These are phyloP conservation scores for Hamigera avellanea DNA, from an alignment of 495 filamentous ascomycete species.

Conservation along the genomic window DNA sequence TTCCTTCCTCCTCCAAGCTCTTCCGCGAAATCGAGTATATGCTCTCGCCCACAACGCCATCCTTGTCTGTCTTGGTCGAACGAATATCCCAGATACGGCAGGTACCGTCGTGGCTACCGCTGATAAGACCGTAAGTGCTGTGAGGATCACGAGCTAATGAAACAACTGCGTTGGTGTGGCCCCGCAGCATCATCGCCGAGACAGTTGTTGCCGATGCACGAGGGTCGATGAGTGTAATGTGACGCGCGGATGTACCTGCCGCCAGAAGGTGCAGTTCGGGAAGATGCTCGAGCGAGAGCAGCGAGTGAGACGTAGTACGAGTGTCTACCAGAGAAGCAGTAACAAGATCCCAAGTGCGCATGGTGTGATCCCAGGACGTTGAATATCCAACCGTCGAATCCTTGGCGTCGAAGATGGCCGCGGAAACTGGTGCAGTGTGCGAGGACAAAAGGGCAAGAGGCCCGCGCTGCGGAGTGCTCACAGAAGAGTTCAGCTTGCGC, in stretches of 20 bases:
- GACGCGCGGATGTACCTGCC: conserved; percentile 71
- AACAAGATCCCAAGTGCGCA: conserved; percentile 83
- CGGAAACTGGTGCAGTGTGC: conserved; percentile 62
- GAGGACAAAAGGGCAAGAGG: conserved; percentile 59
- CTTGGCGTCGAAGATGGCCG: conserved; percentile 67
- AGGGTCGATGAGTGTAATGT: conserved; percentile 85
- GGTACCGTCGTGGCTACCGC: conserved; percentile 79
- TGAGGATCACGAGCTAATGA: conserved; percentile 56
- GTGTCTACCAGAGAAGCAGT: conserved; percentile 64
- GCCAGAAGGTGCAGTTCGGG: conserved; percentile 61
- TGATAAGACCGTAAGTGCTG: conserved; percentile 69
- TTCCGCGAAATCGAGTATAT: conserved; percentile 74
- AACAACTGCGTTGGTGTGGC: conserved; percentile 77
- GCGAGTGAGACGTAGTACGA: conserved; percentile 66
- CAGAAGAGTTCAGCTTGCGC: conserved; percentile 57
- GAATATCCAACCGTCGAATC: conserved; percentile 88
- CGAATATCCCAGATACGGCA: conserved; percentile 89
- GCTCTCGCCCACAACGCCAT: conserved; percentile 60
- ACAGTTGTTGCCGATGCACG: conserved; percentile 60
- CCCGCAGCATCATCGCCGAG: conserved; percentile 74
- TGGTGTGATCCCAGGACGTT: conserved; percentile 73
- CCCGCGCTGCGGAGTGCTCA: conserved; percentile 60
- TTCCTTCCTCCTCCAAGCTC: conserved; percentile 41
- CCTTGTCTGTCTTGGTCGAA: conserved; percentile 52
- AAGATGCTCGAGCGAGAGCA: conserved; percentile 64